Conservation (phyloP, 2,329 filamentous ascomycete species). For the Tolypocladium album region DNA sequence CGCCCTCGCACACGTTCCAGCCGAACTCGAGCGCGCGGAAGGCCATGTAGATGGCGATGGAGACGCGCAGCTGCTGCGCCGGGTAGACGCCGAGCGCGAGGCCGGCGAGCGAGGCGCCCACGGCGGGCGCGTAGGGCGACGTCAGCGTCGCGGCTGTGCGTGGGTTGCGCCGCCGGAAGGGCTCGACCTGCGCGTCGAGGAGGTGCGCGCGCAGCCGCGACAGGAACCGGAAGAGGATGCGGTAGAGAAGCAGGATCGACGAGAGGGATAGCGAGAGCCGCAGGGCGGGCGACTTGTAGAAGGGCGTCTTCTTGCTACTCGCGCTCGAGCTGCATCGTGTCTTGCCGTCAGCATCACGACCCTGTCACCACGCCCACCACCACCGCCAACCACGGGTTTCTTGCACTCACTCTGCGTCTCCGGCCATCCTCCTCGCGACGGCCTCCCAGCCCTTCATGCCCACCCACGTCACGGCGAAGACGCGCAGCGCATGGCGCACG, state of each 20-base stretch:
- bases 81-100: conserved; percentile 71
- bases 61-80: conserved; percentile 55
- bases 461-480: conserved; percentile 54
- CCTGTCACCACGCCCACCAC: no score
- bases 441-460: conserved; percentile 53
- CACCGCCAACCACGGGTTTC: background rate
- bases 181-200: conserved; percentile 65
- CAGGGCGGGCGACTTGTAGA: conserved; percentile 57
- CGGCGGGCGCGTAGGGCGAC: conserved; percentile 71
- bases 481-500: conserved; percentile 58
- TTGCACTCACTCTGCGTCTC: conserved; percentile 33
- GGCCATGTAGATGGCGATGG: conserved; percentile 70
- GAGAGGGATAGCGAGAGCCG: conserved; percentile 76
- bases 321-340: conserved; percentile 9
- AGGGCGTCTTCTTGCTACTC: conserved; percentile 35
- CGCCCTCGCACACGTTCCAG: conserved; percentile 74
- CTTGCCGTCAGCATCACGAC: background rate
- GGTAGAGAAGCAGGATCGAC: conserved; percentile 77
- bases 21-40: conserved; percentile 76
- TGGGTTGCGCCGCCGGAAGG: conserved; percentile 77
- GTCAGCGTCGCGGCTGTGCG: conserved; percentile 64
- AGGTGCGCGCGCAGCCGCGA: conserved; percentile 67
- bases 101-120: conserved; percentile 84
- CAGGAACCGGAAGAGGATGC: conserved; percentile 85
- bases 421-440: conserved; percentile 33